These are phyloP conservation scores for Saturnispora silvae DNA, from an alignment of 805 yeast genomes.

Conservation along the genomic window DNA sequence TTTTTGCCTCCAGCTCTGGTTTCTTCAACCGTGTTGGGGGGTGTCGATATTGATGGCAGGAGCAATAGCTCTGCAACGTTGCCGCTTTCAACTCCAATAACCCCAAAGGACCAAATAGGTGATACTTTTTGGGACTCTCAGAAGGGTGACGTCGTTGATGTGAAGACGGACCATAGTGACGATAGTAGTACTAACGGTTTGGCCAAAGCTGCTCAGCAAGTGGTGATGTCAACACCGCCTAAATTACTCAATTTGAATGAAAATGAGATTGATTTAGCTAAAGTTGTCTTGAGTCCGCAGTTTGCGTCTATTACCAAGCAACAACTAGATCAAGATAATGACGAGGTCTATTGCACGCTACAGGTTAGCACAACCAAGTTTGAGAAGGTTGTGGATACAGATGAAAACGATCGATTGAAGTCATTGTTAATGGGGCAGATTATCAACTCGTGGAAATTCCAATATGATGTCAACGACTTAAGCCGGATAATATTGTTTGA, in stretches of 20 bases:
- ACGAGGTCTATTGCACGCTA: slow-evolving; percentile 17
- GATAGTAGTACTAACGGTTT: no score
- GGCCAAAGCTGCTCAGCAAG: background rate
- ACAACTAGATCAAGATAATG: slow-evolving; percentile 6
- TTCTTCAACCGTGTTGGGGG: no score
- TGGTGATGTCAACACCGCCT: background rate
- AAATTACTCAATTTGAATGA: background rate
- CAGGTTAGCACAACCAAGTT: slow-evolving; percentile 19
- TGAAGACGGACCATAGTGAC: no score
- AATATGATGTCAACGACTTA: slow-evolving; percentile 4
- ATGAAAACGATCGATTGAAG: slow-evolving; percentile 12
- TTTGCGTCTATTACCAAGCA: slow-evolving; percentile 14
- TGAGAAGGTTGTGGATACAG: slow-evolving; percentile 18
- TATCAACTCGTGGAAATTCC: slow-evolving; percentile 2
- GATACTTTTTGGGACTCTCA: slow-evolving; percentile 14
- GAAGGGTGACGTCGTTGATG: no score
- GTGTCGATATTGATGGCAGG: no score
- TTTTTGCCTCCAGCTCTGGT: no score
- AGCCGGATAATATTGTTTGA: slow-evolving; percentile 13
- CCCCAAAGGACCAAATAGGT: slow-evolving; percentile 21
- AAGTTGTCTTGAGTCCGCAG: slow-evolving; percentile 21
- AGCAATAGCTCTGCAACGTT: no score
- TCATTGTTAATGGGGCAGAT: slow-evolving; percentile 18
- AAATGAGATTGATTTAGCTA: slow-evolving; percentile 12
- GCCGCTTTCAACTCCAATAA: slow-evolving; percentile 12